Evolutionary conservation across 179 eudicot genomes (phyloP), one percentile per base, ranked within the genome.

Genomic region (Beta lomatogona): DNA sequence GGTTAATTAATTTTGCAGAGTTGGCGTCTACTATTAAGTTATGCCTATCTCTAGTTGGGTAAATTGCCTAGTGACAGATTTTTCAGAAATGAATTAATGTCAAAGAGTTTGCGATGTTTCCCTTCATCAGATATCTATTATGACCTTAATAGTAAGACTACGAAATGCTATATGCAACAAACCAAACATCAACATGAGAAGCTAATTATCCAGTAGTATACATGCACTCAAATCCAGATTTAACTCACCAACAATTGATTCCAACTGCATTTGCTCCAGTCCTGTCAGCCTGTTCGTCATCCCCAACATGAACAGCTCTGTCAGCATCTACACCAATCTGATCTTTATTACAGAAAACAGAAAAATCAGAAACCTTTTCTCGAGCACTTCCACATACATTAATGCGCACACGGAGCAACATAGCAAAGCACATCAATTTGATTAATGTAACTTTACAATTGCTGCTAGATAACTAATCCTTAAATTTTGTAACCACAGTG

Each of bases 221-320:
- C 28, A 61, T 22, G n/a, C 28, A 58, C 9, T 46, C 46, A 53
- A 58, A 10, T n/a, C 22, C 9, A 79, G 69, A 77, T n/a, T 36
- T 16, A 18, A 86, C 89, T 86, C 86, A 94, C 99, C 99, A 96
- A 83, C 99, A 94, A 68, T 88, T 76, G n/a, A 96, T 88, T 75
- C 97, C 99, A 86, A 87, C 87, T 21, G 93, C 90, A 89, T 91
- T 89, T 77, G 99, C 98, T 67, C 99, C 99, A 57, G 48, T 86
- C 84, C 88, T 96, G 82, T 96, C 99, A 73, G 98, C 92, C 86
- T 80, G 88, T 80, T 85, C 77, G 79, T 96, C 99, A 76, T 96
- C 99, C 67, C 99, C 99, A 72, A 96, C 97, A 86, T 96, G 98
- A 54, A 94, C 86, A n/a, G 93, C 91, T 86, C 83, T 91, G 57